Evolutionary conservation across 1,284 basidiomycete species (phyloP).

Genomic region (Neolentinus lepideus): DNA sequence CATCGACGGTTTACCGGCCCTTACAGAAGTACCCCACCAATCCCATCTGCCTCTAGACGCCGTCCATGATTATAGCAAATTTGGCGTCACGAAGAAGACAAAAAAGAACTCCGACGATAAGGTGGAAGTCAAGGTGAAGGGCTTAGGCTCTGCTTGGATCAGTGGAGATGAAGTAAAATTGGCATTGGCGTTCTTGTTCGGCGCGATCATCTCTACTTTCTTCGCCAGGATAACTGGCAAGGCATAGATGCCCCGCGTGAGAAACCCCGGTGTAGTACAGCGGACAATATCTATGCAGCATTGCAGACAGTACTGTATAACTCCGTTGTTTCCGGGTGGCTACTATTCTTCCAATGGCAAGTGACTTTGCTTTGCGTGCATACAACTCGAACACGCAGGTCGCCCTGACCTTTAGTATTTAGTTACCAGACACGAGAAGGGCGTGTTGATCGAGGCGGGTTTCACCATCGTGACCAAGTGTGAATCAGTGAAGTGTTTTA

Average conservation of each 20-base stretch:
- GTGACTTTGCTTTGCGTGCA: too few species aligned
- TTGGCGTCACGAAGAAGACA: neutral
- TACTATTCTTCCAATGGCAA: too few species aligned
- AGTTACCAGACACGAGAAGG: too few species aligned
- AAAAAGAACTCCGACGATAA: neutral
- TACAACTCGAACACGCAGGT: too few species aligned
- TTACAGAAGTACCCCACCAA: neutral
- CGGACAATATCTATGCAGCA: neutral
- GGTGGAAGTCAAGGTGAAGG: neutral
- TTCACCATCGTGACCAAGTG: too few species aligned
- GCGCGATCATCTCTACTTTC: neutral
- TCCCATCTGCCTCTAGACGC: neutral
- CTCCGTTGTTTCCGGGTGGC: too few species aligned
- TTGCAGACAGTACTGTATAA: too few species aligned
- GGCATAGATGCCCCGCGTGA: neutral
- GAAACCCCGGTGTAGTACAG: too few species aligned
- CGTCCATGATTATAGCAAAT: neutral
- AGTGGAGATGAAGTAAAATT: neutral
- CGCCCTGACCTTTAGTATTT: too few species aligned
- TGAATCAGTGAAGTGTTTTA: too few species aligned
- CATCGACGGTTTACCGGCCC: conserved; percentile 38
- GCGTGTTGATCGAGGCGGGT: too few species aligned
- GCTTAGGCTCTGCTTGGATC: too few species aligned
- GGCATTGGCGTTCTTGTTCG: neutral
- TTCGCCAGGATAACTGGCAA: neutral